Evolutionary conservation across 805 yeast species (phyloP), one percentile per base, ranked within the genome.

Genomic region (Osmozyma mogii): DNA sequence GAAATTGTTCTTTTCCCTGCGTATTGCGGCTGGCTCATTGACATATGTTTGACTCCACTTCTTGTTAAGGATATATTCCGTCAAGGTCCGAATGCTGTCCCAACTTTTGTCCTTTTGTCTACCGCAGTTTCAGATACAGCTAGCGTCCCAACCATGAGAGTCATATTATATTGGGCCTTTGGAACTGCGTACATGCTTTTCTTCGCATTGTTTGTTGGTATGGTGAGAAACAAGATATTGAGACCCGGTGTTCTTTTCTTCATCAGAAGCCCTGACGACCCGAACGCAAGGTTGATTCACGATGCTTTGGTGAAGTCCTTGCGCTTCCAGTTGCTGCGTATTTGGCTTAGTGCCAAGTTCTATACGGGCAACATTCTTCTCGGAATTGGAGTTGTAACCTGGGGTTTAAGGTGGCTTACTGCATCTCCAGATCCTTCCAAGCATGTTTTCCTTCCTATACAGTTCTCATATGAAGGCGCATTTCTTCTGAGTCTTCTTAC

Each of bases 191-290:
- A 85, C 61, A 88, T 92, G 97, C 77, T 79, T 38, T 64, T 75
- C 44, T 78, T 92, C 58, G 95, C 96, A 1, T 59, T 81, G 28
- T 89, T 75, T 55, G 87, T 89, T 17, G 83, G 94, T 12, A 79
- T 87, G 87, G 69, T 78, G 13, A 68, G 98, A 37, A 60, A 70
- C 25, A 57, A 63, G 35, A 75, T 85, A 22, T 66, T 89, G 35
- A 70, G 99, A 32, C 79, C 82, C 0, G 99, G 98, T 9, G 95
- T 84, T 6, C 62, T 92, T 27, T 92, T 76, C 52, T 92, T 92
- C 58, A 82, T 92, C 36, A 71, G 95, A 44, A 85, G 95, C 14
- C 95, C 96, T 4, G 96, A 87, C 44, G 96, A 92, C 50, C 95
- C 95, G 22, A 81, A 84, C 43, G 78, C 85, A 26, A 75, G 89